Evolutionary conservation across 1,139 yeast genomes (phyloP), one percentile per base, ranked within the genome.

Genomic region (Pneumocystis sp.): DNA sequence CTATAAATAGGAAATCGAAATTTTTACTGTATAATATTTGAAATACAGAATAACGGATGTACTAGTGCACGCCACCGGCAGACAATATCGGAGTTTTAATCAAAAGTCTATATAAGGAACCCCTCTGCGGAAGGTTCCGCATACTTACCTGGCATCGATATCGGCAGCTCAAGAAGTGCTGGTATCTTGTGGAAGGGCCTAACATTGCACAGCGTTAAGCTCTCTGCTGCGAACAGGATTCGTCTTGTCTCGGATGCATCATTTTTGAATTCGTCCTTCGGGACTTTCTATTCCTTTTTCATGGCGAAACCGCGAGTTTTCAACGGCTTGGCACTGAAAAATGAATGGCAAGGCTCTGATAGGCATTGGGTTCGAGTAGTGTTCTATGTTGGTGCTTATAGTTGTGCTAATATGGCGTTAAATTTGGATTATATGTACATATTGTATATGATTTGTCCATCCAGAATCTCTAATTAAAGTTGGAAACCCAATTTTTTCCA

Each of bases 181-280:
- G 34, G n/a, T 50, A 50, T 50, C 57, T 50, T 50, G 57, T 50
- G 57, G 57, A 50, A 3, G 57, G n/a, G 12, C 57, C 34, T 50
- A 25, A 50, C 57, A 50, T 50, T 50, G 57, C 57, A 50, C 57
- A 12, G 57, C 57, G 57, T 50, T 25, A 50, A 50, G 57, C 12
- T 50, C 57, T 50, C 57, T 17, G 57, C 57, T 50, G 57, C 57
- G 57, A 50, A 50, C 57, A 50, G 57, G 57, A 50, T 50, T 50
- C 57, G 57, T 50, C 57, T 50, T 50, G 57, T 50, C 57, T 50
- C 57, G 57, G 57, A 50, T 50, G 57, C 57, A 50, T 50, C 57
- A 50, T 50, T 50, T 50, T 50, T 50, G 57, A 50, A 50, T 50
- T 50, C 57, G 57, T 50, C 57, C 57, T 50, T 50, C 57, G 57